These are phyloP conservation scores for Hericium erinaceus DNA, from an alignment of 768 basidiomycete species.

Conservation along the genomic window DNA sequence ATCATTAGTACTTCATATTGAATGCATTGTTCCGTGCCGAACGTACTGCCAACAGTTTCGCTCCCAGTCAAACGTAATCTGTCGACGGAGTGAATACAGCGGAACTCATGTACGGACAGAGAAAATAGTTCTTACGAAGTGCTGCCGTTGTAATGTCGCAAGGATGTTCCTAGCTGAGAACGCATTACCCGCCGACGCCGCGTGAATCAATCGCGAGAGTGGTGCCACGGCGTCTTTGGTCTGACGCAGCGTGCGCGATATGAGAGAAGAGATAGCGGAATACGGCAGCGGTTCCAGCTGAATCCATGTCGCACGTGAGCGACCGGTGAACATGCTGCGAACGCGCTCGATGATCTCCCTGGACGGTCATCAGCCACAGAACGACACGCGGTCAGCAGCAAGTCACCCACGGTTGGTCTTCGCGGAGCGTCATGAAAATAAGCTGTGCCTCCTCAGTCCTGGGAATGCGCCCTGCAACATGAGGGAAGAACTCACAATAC, in stretches of 20 bases:
- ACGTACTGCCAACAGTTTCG: conserved; percentile 58
- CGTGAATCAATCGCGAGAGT: conserved; percentile 46
- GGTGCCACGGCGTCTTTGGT: conserved; percentile 43
- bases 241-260: conserved; percentile 56
- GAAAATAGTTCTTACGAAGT: conserved; percentile 35
- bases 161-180: conserved; percentile 61
- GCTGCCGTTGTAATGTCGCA: conserved; percentile 52
- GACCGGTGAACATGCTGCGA: conserved; percentile 45
- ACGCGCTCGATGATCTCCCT: conserved; percentile 39
- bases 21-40: too few relatives aligned
- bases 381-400: neutral
- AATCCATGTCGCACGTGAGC: conserved; percentile 59
- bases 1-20: conserved; percentile 19
- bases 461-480: neutral
- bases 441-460: conserved; percentile 30
- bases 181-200: conserved; percentile 57
- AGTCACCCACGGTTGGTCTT: conserved; percentile 36
- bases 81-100: conserved; percentile 2
- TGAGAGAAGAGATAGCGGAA: conserved; percentile 46
- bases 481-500: conserved; percentile 38
- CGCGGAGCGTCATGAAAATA: conserved; percentile 52
- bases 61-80: conserved; percentile 63
- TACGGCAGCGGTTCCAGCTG: conserved; percentile 50
- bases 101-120: neutral
- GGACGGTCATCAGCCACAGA: conserved; percentile 19